Evolutionary conservation across 2,329 filamentous ascomycete species (phyloP).

Genomic region (Stagonosporopsis cucurbitacearum): DNA sequence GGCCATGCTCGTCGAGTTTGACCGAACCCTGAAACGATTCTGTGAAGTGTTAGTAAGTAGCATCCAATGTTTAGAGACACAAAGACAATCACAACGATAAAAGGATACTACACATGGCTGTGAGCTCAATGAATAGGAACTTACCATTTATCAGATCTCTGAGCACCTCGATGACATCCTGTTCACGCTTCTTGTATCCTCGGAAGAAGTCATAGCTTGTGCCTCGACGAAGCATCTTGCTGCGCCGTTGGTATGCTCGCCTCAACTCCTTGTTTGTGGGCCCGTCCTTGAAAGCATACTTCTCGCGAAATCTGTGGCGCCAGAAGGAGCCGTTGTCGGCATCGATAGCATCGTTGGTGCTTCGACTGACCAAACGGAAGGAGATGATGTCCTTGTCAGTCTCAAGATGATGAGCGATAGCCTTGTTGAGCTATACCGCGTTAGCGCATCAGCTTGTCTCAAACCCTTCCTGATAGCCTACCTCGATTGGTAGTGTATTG

Average conservation of each 20-base stretch:
- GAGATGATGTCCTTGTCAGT: constrained; percentile 53
- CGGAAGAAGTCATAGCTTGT: constrained; percentile 27
- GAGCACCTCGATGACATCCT: constrained; percentile 48
- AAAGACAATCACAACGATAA: too few species aligned
- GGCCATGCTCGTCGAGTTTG: constrained; percentile 24
- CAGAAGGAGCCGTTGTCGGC: constrained; percentile 54
- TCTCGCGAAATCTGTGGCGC: constrained; percentile 52
- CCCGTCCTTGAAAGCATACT: constrained; percentile 48
- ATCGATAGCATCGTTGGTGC: constrained; percentile 50
- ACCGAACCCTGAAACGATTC: constrained; percentile 41
- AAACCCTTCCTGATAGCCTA: constrained; percentile 1
- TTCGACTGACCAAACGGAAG: constrained; percentile 51
- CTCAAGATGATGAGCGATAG: constrained; percentile 48
- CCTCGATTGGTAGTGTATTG: constrained; percentile 44
- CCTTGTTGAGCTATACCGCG: constrained; percentile 47
- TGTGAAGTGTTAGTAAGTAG: constrained; percentile 19
- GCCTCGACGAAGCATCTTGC: constrained; percentile 30
- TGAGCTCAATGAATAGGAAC: too few species aligned
- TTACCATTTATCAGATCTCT: constrained; percentile 54
- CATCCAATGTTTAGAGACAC: too few species aligned
- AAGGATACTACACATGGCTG: neutral
- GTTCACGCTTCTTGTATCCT: constrained; percentile 35
- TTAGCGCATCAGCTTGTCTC: neutral
- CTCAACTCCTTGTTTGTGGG: constrained; percentile 41
- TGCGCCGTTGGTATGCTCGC: constrained; percentile 45